Evolutionary conservation across 768 basidiomycete genomes (phyloP), one percentile per base, ranked within the genome.

Genomic region (Pleurotus citrinopileatus): DNA sequence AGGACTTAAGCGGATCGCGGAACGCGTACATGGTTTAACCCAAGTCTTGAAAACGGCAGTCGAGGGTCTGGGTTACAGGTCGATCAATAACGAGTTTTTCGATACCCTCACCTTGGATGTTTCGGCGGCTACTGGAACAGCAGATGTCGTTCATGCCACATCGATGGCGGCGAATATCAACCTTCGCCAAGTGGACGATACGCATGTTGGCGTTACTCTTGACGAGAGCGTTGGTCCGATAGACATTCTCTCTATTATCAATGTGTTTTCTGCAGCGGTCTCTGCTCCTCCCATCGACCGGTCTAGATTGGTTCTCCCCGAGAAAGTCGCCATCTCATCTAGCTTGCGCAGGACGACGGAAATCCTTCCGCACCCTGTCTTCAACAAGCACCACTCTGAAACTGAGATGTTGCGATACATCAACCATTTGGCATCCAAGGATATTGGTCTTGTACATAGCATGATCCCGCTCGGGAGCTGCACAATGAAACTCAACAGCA

Each of bases 331-430:
- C 9, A 78, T 93, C 46, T 86, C 87, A n/a, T 56, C 73, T 8
- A 58, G 63, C 26, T 73, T 89, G 48, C 75, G 67, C 43, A 86
- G 87, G 38, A 83, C 77, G 2, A 88, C 89, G 2, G 71, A 80
- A 37, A 91, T 84, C 71, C 78, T 99, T 9, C 80, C 83, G 0
- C 91, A 99, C 67, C 81, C 91, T 1, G 92, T 97, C 34, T 99
- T 96, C 76, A 98, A 98, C 76, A 84, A 87, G 53, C 89, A 98
- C 64, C 96, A 98, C 67, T 96, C 94, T 3, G 97, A 99, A 76
- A 99, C 97, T 0, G 94, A 98, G 72, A 94, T 99, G 90, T 76
- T 99, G 28, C 93, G 97, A 32, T 97, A 98, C 70, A 91, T 98
- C 64, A 84, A 92, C 72, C 89, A 94, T 61, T 82, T 99, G 45